Evolutionary conservation across 2,329 filamentous ascomycete genomes (phyloP).

Genomic region (Cryphonectria nitschkei): DNA sequence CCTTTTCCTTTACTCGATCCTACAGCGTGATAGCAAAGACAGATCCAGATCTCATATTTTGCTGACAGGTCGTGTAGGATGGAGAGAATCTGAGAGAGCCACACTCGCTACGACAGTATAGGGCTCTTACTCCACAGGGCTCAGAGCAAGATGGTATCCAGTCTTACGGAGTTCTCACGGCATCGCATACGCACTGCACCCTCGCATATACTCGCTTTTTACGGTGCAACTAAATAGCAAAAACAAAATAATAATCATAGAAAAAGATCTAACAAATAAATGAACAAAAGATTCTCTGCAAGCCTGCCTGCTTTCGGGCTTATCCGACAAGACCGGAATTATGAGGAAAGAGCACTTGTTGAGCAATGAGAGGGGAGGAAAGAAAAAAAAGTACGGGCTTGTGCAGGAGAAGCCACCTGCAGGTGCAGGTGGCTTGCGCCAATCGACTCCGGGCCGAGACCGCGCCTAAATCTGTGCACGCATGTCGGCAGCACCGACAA

Average conservation of each 20-base stretch:
- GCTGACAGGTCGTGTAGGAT: slow-evolving; percentile 2
- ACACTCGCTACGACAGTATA: neutral
- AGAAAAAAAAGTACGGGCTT: neutral
- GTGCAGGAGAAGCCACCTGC: neutral
- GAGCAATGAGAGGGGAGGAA: neutral
- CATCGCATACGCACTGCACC: neutral
- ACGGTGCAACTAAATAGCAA: neutral
- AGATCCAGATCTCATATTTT: neutral
- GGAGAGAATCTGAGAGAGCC: neutral
- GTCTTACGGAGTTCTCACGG: neutral
- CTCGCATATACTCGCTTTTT: too few relatives aligned
- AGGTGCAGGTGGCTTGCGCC: neutral
- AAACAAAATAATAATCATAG: too few relatives aligned
- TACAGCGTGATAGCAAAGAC: neutral
- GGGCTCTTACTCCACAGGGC: neutral
- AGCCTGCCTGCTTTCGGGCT: neutral
- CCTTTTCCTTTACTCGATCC: neutral
- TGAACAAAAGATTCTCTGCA: neutral
- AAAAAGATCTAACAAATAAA: too few relatives aligned
- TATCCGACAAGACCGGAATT: neutral
- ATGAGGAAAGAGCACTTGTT: neutral
- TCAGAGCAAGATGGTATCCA: neutral
- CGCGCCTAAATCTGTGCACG: neutral
- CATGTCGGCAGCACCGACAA: slow-evolving; percentile 3
- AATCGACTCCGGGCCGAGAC: slow-evolving; percentile 1